These are phyloP conservation scores for Ensete glaucum DNA, from an alignment of 176 grass and related monocot genomes.

Conservation along the genomic window DNA sequence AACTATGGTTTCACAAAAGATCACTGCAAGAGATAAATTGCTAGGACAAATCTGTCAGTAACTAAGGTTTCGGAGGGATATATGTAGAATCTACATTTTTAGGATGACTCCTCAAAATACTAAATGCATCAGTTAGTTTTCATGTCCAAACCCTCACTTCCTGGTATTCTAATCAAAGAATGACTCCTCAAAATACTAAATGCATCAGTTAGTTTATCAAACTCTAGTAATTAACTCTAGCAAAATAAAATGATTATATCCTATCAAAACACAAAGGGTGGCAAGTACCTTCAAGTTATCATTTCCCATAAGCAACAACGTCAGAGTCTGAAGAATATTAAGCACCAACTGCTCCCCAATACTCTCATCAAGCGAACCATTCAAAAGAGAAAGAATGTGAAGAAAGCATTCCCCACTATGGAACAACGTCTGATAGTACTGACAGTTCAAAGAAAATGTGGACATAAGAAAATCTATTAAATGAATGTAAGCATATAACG, in stretches of 20 bases:
- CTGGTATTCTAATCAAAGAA: neutral
- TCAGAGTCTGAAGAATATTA: slow-evolving; percentile 86
- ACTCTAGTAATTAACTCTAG: neutral
- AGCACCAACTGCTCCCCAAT: slow-evolving; percentile 72
- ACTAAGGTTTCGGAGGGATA: no score
- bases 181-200: neutral
- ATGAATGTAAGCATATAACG: neutral
- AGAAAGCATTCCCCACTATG: slow-evolving; percentile 84
- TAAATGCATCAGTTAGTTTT: no score
- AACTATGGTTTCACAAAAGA: no score
- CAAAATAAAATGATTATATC: neutral
- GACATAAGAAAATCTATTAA: neutral
- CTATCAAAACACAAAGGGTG: slow-evolving; percentile 10
- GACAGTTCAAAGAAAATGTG: slow-evolving; percentile 7
- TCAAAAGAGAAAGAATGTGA: slow-evolving; percentile 88
- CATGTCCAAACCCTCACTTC: no score
- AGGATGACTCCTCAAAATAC: no score
- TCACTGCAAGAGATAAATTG: no score
- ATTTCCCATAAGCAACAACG: slow-evolving; percentile 71
- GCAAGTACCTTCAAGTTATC: slow-evolving; percentile 64
- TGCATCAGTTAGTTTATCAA: neutral
- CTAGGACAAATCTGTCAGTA: no score
- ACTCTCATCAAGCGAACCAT: slow-evolving; percentile 73
- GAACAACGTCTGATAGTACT: slow-evolving; percentile 95
- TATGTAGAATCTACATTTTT: no score